Percentiles rank a stretch among this genome's conserved stretches.
Conservation (phyloP, 345 rosid species). For the Pugionium cornutum region DNA sequence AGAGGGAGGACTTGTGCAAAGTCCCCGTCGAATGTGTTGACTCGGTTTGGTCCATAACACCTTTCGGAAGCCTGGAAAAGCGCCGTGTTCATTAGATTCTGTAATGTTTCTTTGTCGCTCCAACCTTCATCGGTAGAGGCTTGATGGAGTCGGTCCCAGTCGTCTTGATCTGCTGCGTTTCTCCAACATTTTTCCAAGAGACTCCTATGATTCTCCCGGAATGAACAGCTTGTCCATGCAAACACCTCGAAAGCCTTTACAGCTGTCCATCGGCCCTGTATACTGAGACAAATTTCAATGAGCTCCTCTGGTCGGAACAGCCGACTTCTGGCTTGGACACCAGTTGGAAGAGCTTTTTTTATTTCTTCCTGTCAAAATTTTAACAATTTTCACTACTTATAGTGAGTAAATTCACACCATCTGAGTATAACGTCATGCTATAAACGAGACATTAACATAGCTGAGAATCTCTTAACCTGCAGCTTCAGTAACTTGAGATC, state of each 20-base stretch:
- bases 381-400: conserved; percentile 4
- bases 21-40: conserved; percentile 63
- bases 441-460: conserved; percentile 12
- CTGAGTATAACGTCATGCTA: conserved; percentile 9
- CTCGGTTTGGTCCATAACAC: conserved; percentile 65
- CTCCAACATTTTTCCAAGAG: conserved; percentile 92
- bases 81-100: conserved; percentile 58
- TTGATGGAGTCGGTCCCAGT: conserved; percentile 72
- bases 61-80: conserved; percentile 74
- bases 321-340: conserved; percentile 42
- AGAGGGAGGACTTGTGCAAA: conserved; percentile 67
- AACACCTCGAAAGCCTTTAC: conserved; percentile 76
- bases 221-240: conserved; percentile 85
- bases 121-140: conserved; percentile 71
- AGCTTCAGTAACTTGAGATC: conserved; percentile 81
- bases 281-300: conserved; percentile 60
- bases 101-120: conserved; percentile 80
- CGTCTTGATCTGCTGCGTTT: conserved; percentile 73
- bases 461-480: conserved; percentile 53
- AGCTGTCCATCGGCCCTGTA: conserved; percentile 54
- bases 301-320: conserved; percentile 78
- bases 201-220: conserved; percentile 62
- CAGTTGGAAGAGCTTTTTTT: conserved; percentile 43
- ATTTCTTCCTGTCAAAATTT: conserved; percentile 63
- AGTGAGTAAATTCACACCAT: background rate